Evolutionary conservation across 176 grass and related monocot species (phyloP).

Genomic region (Luzula sylvatica): DNA sequence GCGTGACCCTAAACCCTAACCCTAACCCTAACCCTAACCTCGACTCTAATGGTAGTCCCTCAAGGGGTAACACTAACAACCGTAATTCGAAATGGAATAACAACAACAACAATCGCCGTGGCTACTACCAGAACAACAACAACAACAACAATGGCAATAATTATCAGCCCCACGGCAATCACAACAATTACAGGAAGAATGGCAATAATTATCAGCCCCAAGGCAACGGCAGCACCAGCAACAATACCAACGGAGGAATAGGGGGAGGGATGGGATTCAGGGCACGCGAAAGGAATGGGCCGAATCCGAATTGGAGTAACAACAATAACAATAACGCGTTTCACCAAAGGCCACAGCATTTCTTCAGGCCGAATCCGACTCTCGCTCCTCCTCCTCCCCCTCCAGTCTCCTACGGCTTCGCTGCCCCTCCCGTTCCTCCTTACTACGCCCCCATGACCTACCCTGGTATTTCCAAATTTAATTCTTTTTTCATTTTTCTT

Average conservation of each 20-base stretch:
- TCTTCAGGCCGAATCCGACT: conserved; percentile 3
- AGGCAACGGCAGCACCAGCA: too few species aligned
- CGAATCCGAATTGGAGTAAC: conserved; percentile 2
- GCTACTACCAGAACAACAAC: conserved; percentile 15
- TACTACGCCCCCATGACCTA: conserved; percentile 30
- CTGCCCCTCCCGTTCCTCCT: conserved; percentile 23
- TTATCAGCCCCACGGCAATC: too few species aligned
- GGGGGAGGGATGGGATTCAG: too few species aligned
- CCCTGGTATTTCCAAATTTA: conserved; percentile 19
- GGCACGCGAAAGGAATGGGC: conserved; percentile 5
- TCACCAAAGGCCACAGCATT: background rate
- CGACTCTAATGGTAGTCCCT: conserved; percentile 27
- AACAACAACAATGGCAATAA: background rate
- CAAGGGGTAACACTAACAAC: background rate
- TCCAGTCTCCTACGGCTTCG: conserved; percentile 10
- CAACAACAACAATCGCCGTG: conserved; percentile 12
- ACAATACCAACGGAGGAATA: conserved; percentile 19
- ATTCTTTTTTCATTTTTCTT: too few species aligned
- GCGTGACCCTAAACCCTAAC: conserved; percentile 19
- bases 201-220: too few species aligned
- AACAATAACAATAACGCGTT: conserved; percentile 4
- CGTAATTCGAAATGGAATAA: background rate
- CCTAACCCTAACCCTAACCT: conserved; percentile 6
- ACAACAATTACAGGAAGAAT: too few species aligned
- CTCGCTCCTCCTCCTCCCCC: conserved; percentile 5